Percentiles rank a stretch among this genome's conserved stretches.
Conservation (phyloP, 306 rosid species). For the Crataegus laevigata region DNA sequence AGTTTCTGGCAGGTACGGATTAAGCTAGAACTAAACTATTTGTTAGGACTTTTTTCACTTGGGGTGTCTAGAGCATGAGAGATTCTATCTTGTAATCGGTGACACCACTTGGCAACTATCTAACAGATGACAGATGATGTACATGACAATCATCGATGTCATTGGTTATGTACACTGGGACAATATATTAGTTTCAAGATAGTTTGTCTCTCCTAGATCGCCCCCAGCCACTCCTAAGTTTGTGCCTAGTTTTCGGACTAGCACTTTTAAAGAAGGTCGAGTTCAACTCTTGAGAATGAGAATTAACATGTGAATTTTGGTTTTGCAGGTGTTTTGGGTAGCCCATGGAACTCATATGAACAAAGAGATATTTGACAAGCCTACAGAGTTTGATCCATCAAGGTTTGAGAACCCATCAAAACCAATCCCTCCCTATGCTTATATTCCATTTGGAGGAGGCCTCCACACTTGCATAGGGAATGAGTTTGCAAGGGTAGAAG, state of each 20-base stretch:
- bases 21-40: no score
- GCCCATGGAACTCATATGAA: conserved; percentile 38
- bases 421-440: conserved; percentile 41
- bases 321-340: conserved; percentile 35
- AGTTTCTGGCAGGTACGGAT: background rate
- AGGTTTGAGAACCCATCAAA: conserved; percentile 39
- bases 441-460: conserved; percentile 47
- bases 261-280: background rate
- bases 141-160: no score
- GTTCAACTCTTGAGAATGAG: background rate
- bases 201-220: no score
- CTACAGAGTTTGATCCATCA: conserved; percentile 35
- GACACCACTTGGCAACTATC: no score
- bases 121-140: no score
- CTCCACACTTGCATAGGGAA: conserved; percentile 40
- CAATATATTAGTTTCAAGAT: no score
- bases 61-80: no score
- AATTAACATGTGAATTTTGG: background rate
- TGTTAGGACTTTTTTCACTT: no score
- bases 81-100: no score
- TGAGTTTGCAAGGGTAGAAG: conserved; percentile 46
- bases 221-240: no score
- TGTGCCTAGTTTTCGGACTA: no score
- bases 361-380: conserved; percentile 28
- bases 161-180: no score